Evolutionary conservation across 345 rosid species (phyloP), one percentile per base, ranked within the genome.

Genomic region (Arabidopsis suecica): DNA sequence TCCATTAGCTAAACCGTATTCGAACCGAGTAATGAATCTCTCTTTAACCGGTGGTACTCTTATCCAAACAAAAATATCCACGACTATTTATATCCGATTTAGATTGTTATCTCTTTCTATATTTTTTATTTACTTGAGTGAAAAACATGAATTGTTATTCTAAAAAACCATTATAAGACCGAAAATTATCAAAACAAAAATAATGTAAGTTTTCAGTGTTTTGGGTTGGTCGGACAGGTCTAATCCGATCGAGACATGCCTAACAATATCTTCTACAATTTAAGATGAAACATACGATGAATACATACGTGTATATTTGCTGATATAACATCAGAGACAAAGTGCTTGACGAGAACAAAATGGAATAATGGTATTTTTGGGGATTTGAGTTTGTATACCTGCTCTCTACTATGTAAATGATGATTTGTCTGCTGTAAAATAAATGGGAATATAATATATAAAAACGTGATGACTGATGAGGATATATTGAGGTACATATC

Each of bases 21-120:
- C 63, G 22, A 61, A 61, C 66, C 65, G 16, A 23, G 20, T 20
- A 20, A 38, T 60, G 33, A 16, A 37, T 37, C 64, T 32, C 61
- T 42, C 16, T n/a, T 16, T 56, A 56, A 32, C 61, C 61, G 40
- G 4, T 4, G 32, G 32, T 6, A 13, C 10, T 13, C 9, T 30
- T 30, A 13, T 7, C 4, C n/a, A 16, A 16, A 16, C 18, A 16
- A 16, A 16, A 16, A 16, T 16, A 16, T 16, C 18, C 18, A 16
- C 18, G 18, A 16, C 18, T 16, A 16, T 16, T 16, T 16, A 16
- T 16, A 16, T 16, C 18, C 18, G 18, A 16, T 16, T 16, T 16
- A 16, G 18, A 16, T 16, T 16, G 18, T 16, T 16, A 16, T 16
- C 18, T 16, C 18, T 16, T 16, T 16, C 18, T 16, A 16, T 16